Base-by-base conservation (phyloP, 2,329 filamentous ascomycete genomes). In the Calonectria honghensis region DNA sequence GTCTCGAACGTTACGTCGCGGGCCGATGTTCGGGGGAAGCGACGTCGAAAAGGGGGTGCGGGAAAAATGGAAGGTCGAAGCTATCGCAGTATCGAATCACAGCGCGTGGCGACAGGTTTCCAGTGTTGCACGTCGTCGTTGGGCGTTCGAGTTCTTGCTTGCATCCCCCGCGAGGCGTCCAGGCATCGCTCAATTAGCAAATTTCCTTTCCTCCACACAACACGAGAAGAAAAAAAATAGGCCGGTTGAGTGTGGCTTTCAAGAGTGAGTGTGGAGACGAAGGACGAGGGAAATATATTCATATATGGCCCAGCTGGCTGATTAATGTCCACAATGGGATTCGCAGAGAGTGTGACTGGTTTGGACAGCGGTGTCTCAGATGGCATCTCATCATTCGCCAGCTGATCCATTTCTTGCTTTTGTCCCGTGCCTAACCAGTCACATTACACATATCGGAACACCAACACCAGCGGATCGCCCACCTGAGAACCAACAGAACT, bases 321-420 rank as follows among this genome's bases (percentile, higher is more conserved):
- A 63, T 63, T 63, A 63, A 63, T 63, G 57, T 11, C 57, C n/a
- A 6, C 57, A 41, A 63, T 24, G 37, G 57, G 57, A 63, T 63
- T 63, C 57, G 57, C 35, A 63, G 57, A 41, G 35, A 14, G 37
- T 39, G 57, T 63, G 57, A 63, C 24, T 63, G 35, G 18, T 63
- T 27, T 27, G 35, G 4, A 18, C 57, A 63, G 35, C 37, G 37
- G 57, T 63, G 57, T 63, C 57, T 63, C 57, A 63, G 24, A 63
- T 63, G 35, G 14, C 57, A 41, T 63, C 24, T 35, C 35, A 63
- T 18, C 24, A 63, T 63, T 63, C 57, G 57, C 35, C 57, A 39
- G 37, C 24, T 39, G 57, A 63, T 37, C 37, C 57, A 41, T 63
- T 63, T 63, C 35, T 63, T 63, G 57, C 57, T 63, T 63, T 63